phyloP scores from a whole-genome alignment of 2,329 filamentous ascomycete genomes.

The Hymenoscyphus albidus region DNA sequence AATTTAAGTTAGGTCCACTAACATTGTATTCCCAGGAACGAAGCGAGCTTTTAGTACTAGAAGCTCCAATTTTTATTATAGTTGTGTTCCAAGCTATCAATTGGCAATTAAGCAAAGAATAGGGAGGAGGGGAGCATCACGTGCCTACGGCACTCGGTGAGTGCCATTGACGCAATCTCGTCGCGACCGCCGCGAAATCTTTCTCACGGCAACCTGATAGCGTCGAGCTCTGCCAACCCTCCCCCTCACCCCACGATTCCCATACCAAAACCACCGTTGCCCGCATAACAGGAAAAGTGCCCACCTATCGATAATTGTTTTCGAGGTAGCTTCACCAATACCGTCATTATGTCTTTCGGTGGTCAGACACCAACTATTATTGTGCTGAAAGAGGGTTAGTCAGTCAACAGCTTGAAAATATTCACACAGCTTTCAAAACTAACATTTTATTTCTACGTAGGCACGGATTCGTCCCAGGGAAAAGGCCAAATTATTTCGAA shows the following conservation, averaged over 20 bases:
- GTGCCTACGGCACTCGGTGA: neutral
- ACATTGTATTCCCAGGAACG: no score
- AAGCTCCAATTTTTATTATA: no score
- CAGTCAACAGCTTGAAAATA: conserved; percentile 38
- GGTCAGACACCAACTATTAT: conserved; percentile 97
- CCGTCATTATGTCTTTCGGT: conserved; percentile 77
- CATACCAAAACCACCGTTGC: no score
- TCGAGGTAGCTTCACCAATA: conserved; percentile 1
- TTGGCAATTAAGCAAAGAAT: neutral
- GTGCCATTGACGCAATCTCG: neutral
- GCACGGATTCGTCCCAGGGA: conserved; percentile 95
- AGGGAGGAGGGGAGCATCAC: neutral
- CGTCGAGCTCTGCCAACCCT: neutral
- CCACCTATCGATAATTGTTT: neutral
- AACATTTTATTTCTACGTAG: conserved; percentile 44
- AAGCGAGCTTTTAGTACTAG: no score
- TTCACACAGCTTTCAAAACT: conserved; percentile 10
- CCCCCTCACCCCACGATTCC: neutral
- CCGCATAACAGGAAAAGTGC: conserved; percentile 2
- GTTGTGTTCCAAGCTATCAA: no score
- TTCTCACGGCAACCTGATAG: conserved; percentile 2
- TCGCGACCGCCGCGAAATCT: neutral
- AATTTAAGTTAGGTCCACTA: no score
- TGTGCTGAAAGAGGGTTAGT: conserved; percentile 94
- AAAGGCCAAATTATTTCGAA: conserved; percentile 96